Base-by-base conservation (phyloP, 257 asterid species). In the Solanum dulcamara region DNA sequence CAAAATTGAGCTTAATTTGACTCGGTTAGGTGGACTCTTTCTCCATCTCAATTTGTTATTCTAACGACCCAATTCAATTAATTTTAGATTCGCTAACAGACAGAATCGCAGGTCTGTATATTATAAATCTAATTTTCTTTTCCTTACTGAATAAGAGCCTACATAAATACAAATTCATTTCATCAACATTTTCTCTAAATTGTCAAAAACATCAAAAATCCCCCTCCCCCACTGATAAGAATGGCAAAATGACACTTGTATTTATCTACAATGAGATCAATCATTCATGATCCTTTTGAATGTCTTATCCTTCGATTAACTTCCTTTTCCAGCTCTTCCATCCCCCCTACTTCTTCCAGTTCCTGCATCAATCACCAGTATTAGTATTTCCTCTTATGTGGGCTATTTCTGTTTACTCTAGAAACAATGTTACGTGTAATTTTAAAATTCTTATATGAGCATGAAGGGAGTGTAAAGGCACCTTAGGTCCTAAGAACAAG, bases 401-500 rank as follows among this genome's bases (percentile, higher is more conserved):
- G n/a, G n/a, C 30, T 59, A 10, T 6, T n/a, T 12, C 12, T 62
- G 30, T 26, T 10, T 71, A 72, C 57, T 40, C 32, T 12, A 38
- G 17, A 72, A 40, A 74, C 37, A 42, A 44, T 38, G 81, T 72
- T n/a, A 3, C 22, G 15, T 37, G 55, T n/a, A 42, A 42, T 14
- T 40, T 40, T 1, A 72, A 40, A 38, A 15, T 15, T 22, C 4
- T 4, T 26, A 62, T 26, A 62, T 71, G 10, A 46, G 68, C 74
- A 86, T 1, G 62, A 75, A 44, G 26, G 28, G 13, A 77, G 42
- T 28, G 28, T 44, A 70, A 35, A 70, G 30, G 28, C 30, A 77
- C 99, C 99, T 91, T 93, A 15, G 96, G 99, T 83, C 99, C 99
- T 3, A 95, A 89, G 86, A 95, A 96, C 88, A 96, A 68, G 57